Percentiles rank a stretch among this genome's conserved stretches.
Evolutionary conservation across 169 alveolate species (phyloP).

Genomic region (Cryptosporidium felis): DNA sequence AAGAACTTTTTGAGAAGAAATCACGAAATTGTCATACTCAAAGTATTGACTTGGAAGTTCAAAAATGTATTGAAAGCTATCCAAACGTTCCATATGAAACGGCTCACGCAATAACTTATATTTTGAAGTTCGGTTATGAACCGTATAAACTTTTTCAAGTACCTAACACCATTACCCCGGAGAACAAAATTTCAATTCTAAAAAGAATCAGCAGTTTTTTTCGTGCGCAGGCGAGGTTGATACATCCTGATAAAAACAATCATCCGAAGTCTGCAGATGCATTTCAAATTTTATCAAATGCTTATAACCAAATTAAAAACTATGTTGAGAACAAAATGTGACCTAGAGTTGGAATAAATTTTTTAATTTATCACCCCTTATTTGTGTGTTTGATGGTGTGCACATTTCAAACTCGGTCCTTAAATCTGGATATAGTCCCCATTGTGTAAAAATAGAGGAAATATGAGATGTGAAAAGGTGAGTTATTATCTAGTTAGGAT

Average conservation of each 20-base stretch:
- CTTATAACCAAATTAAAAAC: conserved; percentile 47
- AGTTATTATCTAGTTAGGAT: conserved; percentile 5
- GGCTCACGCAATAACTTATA: conserved; percentile 26
- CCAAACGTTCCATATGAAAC: conserved; percentile 47
- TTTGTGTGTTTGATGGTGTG: conserved; percentile 39
- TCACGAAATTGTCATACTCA: background rate
- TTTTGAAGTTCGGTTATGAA: conserved; percentile 8
- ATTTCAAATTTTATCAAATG: conserved; percentile 52
- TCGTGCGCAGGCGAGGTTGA: conserved; percentile 55
- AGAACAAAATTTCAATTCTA: conserved; percentile 12
- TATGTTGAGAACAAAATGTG: conserved; percentile 7
- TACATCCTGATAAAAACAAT: conserved; percentile 53
- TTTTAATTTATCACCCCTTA: conserved; percentile 18
- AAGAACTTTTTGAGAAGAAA: conserved; percentile 4
- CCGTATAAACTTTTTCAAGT: conserved; percentile 52
- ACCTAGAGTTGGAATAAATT: background rate
- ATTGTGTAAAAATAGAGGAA: background rate
- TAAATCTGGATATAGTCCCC: background rate
- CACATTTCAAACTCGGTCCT: background rate
- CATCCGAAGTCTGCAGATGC: conserved; percentile 71
- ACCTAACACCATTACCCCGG: conserved; percentile 19
- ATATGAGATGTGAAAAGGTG: conserved; percentile 12
- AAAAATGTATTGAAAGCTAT: conserved; percentile 9
- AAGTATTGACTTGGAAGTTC: background rate
- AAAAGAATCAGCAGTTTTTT: conserved; percentile 20